These are phyloP conservation scores for Nissolia schottii DNA, from an alignment of 306 rosid species.

Conservation along the genomic window DNA sequence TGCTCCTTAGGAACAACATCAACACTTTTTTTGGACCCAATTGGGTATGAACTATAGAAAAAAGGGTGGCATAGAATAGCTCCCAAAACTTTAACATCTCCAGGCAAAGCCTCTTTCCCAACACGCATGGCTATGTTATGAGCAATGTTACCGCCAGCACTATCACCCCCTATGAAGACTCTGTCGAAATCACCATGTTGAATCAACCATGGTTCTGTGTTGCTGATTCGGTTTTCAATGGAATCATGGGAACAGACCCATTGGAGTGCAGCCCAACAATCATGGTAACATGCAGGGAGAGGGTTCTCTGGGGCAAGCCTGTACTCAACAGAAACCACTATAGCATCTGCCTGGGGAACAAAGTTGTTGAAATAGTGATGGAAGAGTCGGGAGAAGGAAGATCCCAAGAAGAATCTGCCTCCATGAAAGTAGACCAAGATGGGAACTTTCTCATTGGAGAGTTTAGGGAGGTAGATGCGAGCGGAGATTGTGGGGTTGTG, in stretches of 20 bases:
- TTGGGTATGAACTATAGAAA: constrained; percentile 35
- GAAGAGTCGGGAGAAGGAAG: constrained; percentile 36
- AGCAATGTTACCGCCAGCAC: constrained; percentile 53
- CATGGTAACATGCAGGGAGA: constrained; percentile 41
- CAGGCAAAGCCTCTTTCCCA: constrained; percentile 34
- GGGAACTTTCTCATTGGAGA: constrained; percentile 32
- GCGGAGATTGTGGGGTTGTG: constrained; percentile 37
- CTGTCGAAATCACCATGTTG: constrained; percentile 27
- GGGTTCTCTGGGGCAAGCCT: constrained; percentile 45
- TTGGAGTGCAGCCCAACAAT: constrained; percentile 43
- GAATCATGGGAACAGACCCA: constrained; percentile 28
- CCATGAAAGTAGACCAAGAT: constrained; percentile 55
- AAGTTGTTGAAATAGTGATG: constrained; percentile 28
- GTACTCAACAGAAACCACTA: constrained; percentile 50
- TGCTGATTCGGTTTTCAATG: not conserved
- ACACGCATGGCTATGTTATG: constrained; percentile 46
- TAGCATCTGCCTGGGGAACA: constrained; percentile 22
- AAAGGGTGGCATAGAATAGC: constrained; percentile 40
- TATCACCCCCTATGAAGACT: constrained; percentile 52
- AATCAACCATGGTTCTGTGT: constrained; percentile 45
- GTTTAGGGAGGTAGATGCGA: constrained; percentile 41
- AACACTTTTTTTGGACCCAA: constrained; percentile 23
- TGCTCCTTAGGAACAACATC: not conserved
- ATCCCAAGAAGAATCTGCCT: constrained; percentile 36
- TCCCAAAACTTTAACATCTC: constrained; percentile 26